These are phyloP conservation scores for Cadophora sp. DNA, from an alignment of 2,329 filamentous ascomycete genomes.

Conservation along the genomic window DNA sequence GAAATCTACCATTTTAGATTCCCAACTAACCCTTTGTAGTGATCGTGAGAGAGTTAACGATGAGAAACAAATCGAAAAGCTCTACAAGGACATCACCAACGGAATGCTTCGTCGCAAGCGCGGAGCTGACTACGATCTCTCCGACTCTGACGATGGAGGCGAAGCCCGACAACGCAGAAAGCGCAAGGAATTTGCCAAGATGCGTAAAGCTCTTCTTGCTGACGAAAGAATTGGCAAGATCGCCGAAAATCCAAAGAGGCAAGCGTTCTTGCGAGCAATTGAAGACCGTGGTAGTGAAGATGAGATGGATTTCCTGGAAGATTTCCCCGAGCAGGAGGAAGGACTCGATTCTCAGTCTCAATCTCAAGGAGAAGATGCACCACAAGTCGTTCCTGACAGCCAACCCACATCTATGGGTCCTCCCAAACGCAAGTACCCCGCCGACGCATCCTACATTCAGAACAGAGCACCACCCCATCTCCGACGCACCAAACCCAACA, in stretches of 20 bases:
- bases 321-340: constrained; percentile 52
- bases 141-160: constrained; percentile 88
- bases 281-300: constrained; percentile 82
- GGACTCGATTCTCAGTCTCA: constrained; percentile 48
- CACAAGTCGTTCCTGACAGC: constrained; percentile 54
- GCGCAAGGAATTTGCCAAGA: constrained; percentile 86
- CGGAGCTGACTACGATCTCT: constrained; percentile 81
- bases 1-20: constrained; percentile 14
- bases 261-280: constrained; percentile 88
- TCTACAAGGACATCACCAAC: constrained; percentile 91
- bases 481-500: constrained; percentile 65
- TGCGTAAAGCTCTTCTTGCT: constrained; percentile 85
- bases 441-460: constrained; percentile 49
- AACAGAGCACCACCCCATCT: constrained; percentile 64
- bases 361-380: constrained; percentile 43
- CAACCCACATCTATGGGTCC: constrained; percentile 51
- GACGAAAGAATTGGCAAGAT: constrained; percentile 93
- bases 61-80: constrained; percentile 86
- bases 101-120: constrained; percentile 85
- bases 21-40: constrained; percentile 50
- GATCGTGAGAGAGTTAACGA: constrained; percentile 81
- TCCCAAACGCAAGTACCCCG: constrained; percentile 49
- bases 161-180: constrained; percentile 81
- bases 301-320: constrained; percentile 76
- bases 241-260: constrained; percentile 85